A percentile compares a stretch with the other conserved stretches of the same genome.
Evolutionary conservation across 2,329 filamentous ascomycete genomes (phyloP).

Genomic region (Berkeleyomyces rouxiae): DNA sequence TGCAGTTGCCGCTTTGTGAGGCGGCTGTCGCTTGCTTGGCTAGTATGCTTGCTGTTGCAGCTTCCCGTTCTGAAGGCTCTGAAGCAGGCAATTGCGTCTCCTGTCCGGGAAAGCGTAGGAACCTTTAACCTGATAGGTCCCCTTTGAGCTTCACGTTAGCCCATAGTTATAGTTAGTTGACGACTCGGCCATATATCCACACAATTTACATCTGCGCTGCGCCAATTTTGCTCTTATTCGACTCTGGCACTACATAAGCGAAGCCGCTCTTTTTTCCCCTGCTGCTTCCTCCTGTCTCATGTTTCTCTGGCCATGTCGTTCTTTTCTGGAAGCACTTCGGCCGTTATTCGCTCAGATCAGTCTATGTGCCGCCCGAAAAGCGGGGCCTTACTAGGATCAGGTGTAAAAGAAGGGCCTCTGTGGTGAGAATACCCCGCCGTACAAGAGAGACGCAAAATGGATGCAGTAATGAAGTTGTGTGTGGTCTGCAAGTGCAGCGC

Average conservation of each 20-base stretch:
- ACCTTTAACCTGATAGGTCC: neutral
- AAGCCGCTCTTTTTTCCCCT: too few relatives aligned
- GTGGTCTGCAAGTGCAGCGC: too few relatives aligned
- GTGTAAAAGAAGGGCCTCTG: neutral
- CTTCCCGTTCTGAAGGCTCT: neutral
- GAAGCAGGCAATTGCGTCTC: neutral
- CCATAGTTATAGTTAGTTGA: too few relatives aligned
- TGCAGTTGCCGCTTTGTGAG: neutral
- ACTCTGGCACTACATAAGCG: too few relatives aligned
- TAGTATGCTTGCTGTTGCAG: neutral
- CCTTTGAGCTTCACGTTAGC: neutral
- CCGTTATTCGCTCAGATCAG: constrained; percentile 13
- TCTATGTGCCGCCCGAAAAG: neutral
- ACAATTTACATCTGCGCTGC: too few relatives aligned
- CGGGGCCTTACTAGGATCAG: neutral
- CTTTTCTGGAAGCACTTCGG: constrained; percentile 11
- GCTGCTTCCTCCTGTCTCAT: neutral
- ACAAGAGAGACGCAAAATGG: too few relatives aligned
- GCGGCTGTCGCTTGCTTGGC: neutral
- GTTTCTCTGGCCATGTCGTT: neutral
- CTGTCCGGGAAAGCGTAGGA: neutral
- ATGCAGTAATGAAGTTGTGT: too few relatives aligned
- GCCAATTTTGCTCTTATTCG: too few relatives aligned
- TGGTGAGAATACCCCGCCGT: neutral
- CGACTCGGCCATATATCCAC: too few relatives aligned